Conservation (phyloP, 148 eudicot genomes). For the Rhododendron ovatum region DNA sequence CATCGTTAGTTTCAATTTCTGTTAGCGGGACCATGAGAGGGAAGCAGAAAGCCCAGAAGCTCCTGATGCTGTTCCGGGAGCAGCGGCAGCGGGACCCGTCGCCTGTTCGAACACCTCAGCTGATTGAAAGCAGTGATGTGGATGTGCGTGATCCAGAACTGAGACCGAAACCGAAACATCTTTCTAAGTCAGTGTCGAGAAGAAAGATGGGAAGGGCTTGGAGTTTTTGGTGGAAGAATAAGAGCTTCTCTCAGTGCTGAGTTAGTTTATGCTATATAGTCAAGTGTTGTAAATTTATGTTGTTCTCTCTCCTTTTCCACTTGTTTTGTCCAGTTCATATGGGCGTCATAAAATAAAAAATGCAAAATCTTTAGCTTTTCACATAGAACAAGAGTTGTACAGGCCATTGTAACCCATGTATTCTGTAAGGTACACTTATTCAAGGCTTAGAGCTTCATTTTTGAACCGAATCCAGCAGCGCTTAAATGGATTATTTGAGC, state of each 20-base stretch:
- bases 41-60: slow-evolving; percentile 83
- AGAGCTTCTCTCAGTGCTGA: slow-evolving; percentile 54
- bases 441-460: not conserved
- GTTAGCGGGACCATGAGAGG: slow-evolving; percentile 91
- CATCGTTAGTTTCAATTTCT: slow-evolving; percentile 74
- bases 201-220: slow-evolving; percentile 51
- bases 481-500: not conserved
- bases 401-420: slow-evolving; percentile 25
- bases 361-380: not conserved
- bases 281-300: slow-evolving; percentile 35
- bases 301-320: slow-evolving; percentile 20
- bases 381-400: slow-evolving; percentile 29
- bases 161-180: slow-evolving; percentile 30
- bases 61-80: slow-evolving; percentile 81
- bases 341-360: not conserved
- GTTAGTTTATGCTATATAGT: not conserved
- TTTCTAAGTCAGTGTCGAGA: slow-evolving; percentile 51
- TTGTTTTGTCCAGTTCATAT: slow-evolving; percentile 13
- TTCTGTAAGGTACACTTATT: not conserved
- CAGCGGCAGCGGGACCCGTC: slow-evolving; percentile 71
- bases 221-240: slow-evolving; percentile 69
- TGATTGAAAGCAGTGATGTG: slow-evolving; percentile 1
- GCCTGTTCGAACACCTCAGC: slow-evolving; percentile 15
- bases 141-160: slow-evolving; percentile 16
- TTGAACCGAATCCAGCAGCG: not conserved